Percentiles rank a stretch among this genome's conserved stretches.
These are phyloP conservation scores for Somion occarium DNA, from an alignment of 1,284 basidiomycete genomes.

Conservation along the genomic window DNA sequence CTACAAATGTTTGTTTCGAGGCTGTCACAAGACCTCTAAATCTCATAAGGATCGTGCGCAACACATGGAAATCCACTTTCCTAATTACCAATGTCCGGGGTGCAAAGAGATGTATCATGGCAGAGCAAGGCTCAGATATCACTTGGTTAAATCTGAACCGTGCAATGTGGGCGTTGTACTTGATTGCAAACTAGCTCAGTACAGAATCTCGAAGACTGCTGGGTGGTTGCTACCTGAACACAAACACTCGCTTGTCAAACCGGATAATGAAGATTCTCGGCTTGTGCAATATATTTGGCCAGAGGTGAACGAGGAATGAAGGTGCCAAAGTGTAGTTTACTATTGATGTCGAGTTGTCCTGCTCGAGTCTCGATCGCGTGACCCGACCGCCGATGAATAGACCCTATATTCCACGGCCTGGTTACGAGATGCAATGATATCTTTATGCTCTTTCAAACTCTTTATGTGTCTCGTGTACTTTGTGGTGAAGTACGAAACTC, in stretches of 20 bases:
- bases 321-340: too few relatives aligned
- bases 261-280: not conserved
- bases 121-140: not conserved
- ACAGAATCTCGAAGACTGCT: not conserved
- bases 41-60: not conserved
- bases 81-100: not conserved
- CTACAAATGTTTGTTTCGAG: not conserved
- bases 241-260: not conserved
- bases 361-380: too few relatives aligned
- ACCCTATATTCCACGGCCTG: too few relatives aligned
- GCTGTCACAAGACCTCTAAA: not conserved
- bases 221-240: not conserved
- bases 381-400: too few relatives aligned
- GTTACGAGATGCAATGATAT: too few relatives aligned
- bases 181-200: not conserved
- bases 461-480: too few relatives aligned
- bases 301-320: too few relatives aligned
- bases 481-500: too few relatives aligned
- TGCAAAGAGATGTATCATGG: not conserved
- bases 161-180: not conserved
- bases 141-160: not conserved
- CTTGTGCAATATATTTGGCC: not conserved
- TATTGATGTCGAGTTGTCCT: too few relatives aligned
- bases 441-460: too few relatives aligned
- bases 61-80: not conserved